Conservation (phyloP, 2,329 filamentous ascomycete species). For the Calonectria naviculata region DNA sequence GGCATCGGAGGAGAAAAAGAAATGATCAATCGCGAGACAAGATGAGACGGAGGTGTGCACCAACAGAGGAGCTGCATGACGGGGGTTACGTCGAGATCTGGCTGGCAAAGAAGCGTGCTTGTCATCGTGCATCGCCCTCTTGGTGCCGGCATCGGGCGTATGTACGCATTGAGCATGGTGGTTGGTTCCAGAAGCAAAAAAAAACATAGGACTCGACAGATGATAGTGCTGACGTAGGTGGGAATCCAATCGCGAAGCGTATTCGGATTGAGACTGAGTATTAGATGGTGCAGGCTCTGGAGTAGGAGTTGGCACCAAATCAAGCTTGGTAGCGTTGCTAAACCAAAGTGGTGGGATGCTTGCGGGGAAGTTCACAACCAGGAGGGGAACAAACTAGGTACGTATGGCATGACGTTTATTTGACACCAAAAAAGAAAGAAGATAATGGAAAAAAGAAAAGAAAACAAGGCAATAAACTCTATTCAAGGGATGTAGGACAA, state of each 20-base stretch:
- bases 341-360: neutral
- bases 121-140: neutral
- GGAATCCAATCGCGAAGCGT: constrained; percentile 9
- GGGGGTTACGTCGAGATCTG: constrained; percentile 7
- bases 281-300: neutral
- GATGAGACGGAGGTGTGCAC: constrained; percentile 10
- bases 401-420: neutral
- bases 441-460: neutral
- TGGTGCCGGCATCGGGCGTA: constrained; percentile 14
- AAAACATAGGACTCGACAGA: neutral
- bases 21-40: neutral
- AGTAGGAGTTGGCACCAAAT: neutral
- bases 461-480: neutral
- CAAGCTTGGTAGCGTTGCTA: neutral
- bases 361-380: neutral
- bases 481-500: neutral
- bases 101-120: neutral
- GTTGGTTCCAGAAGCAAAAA: constrained; percentile 14
- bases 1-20: neutral
- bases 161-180: constrained; percentile 17
- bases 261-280: constrained; percentile 4
- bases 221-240: neutral
- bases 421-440: constrained; percentile 1
- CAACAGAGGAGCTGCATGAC: constrained; percentile 1
- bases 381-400: constrained; percentile 2